phyloP scores from a whole-genome alignment of 2,329 filamentous ascomycete genomes.

The Epicoccum sorghinum region DNA sequence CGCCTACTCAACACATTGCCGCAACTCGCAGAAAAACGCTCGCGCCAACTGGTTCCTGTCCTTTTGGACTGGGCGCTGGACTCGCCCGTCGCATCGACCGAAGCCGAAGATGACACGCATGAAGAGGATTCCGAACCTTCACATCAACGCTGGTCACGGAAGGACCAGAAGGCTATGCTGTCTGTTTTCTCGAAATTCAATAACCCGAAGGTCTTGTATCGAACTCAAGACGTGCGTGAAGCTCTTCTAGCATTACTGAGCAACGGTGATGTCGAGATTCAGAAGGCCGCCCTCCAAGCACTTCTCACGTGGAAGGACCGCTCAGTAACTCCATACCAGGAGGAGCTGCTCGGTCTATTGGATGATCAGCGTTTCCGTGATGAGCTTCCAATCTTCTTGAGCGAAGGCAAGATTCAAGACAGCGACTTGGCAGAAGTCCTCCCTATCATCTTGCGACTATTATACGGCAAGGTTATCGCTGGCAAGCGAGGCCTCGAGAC shows the following conservation, averaged over 20 bases:
- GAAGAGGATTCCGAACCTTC: slow-evolving; percentile 11
- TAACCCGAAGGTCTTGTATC: slow-evolving; percentile 85
- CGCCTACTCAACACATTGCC: slow-evolving; percentile 77
- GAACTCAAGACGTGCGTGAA: slow-evolving; percentile 74
- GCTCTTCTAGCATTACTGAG: slow-evolving; percentile 76
- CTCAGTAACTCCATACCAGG: slow-evolving; percentile 76
- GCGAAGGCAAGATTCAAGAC: slow-evolving; percentile 69
- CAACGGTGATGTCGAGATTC: slow-evolving; percentile 89
- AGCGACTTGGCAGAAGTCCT: slow-evolving; percentile 77
- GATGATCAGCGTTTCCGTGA: slow-evolving; percentile 93
- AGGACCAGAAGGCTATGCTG: slow-evolving; percentile 84
- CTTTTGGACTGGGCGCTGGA: slow-evolving; percentile 75
- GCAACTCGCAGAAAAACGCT: slow-evolving; percentile 81
- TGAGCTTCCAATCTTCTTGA: slow-evolving; percentile 87
- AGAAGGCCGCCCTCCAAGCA: slow-evolving; percentile 82
- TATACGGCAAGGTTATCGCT: slow-evolving; percentile 90
- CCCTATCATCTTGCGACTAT: slow-evolving; percentile 81
- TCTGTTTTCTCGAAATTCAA: slow-evolving; percentile 81
- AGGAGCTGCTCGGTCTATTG: slow-evolving; percentile 83
- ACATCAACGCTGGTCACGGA: slow-evolving; percentile 66
- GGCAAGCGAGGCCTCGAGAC: slow-evolving; percentile 82
- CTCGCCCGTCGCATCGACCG: slow-evolving; percentile 16
- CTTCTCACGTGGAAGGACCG: slow-evolving; percentile 88
- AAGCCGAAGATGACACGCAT: slow-evolving; percentile 21
- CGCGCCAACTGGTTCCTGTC: slow-evolving; percentile 81